Conservation (phyloP, 441 rosid genomes). For the Gossypium schwendimanii region DNA sequence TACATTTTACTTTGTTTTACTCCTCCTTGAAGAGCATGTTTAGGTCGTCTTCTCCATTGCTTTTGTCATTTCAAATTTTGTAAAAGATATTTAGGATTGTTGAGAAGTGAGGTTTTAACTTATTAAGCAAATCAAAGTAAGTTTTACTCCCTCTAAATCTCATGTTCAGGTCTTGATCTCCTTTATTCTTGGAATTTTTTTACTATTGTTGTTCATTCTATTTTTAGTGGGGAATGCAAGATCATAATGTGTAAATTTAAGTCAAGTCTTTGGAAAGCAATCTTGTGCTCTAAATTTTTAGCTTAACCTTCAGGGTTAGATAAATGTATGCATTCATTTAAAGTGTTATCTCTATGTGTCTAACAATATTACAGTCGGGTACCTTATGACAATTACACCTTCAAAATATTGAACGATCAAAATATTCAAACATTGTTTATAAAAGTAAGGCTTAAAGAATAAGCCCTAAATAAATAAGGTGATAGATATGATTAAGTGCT, state of each 20-base stretch:
- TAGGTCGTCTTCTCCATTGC: no score
- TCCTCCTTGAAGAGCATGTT: no score
- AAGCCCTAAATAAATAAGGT: no score
- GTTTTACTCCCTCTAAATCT: no score
- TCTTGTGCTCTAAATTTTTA: not conserved
- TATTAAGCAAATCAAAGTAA: no score
- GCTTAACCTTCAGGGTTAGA: not conserved
- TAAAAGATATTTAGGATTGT: no score
- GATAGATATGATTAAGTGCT: no score
- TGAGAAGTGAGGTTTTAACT: no score
- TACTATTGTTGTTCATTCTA: not conserved
- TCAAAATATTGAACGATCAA: conserved; percentile 22
- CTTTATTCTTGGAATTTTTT: not conserved
- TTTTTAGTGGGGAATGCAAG: not conserved
- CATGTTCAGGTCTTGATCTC: no score
- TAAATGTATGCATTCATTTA: conserved; percentile 4
- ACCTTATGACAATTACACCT: conserved; percentile 13
- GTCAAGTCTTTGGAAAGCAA: not conserved
- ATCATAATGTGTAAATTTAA: not conserved
- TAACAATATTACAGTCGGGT: conserved; percentile 22
- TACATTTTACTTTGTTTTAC: not conserved
- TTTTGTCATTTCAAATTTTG: no score
- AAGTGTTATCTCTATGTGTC: conserved; percentile 29
- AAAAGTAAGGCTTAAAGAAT: no score
- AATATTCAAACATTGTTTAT: no score